These are phyloP conservation scores for Chalara sp. DNA, from an alignment of 2,329 filamentous ascomycete species.

Conservation along the genomic window DNA sequence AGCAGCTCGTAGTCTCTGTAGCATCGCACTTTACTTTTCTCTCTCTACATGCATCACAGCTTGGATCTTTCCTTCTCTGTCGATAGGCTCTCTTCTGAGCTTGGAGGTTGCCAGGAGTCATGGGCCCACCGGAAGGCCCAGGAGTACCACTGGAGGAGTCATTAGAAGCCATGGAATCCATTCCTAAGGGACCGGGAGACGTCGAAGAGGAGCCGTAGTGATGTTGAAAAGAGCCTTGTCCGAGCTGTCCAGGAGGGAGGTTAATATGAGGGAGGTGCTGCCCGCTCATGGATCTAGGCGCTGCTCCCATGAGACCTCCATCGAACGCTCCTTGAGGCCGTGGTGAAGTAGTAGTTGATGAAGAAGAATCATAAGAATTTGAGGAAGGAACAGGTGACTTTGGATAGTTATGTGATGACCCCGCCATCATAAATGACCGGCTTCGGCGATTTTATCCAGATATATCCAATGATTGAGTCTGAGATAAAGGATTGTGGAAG, in stretches of 20 bases:
- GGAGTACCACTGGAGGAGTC: constrained; percentile 52
- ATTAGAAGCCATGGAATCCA: constrained; percentile 53
- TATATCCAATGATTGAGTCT: constrained; percentile 10
- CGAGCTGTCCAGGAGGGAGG: constrained; percentile 41
- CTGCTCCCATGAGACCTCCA: constrained; percentile 45
- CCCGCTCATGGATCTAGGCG: constrained; percentile 41
- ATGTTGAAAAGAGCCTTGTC: constrained; percentile 22
- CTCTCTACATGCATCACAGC: constrained; percentile 92
- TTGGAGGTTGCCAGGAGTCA: constrained; percentile 45
- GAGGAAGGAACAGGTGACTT: constrained; percentile 56
- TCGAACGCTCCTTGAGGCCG: constrained; percentile 46
- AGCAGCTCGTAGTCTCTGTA: constrained; percentile 92
- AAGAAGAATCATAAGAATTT: constrained; percentile 57
- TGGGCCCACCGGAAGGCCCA: constrained; percentile 31
- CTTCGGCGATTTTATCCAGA: constrained; percentile 15
- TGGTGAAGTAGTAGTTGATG: constrained; percentile 55
- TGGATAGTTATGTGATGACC: constrained; percentile 50
- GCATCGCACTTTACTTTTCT: constrained; percentile 86
- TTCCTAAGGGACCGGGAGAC: constrained; percentile 35
- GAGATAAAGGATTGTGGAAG: constrained; percentile 11
- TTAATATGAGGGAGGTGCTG: constrained; percentile 46
- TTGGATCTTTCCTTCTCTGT: constrained; percentile 91
- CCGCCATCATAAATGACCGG: constrained; percentile 38
- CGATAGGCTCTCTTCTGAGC: constrained; percentile 90
- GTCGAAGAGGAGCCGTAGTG: constrained; percentile 21